Base-by-base conservation (phyloP, 108 stramenopile genomes). In the Fistulifera pelliculosa region DNA sequence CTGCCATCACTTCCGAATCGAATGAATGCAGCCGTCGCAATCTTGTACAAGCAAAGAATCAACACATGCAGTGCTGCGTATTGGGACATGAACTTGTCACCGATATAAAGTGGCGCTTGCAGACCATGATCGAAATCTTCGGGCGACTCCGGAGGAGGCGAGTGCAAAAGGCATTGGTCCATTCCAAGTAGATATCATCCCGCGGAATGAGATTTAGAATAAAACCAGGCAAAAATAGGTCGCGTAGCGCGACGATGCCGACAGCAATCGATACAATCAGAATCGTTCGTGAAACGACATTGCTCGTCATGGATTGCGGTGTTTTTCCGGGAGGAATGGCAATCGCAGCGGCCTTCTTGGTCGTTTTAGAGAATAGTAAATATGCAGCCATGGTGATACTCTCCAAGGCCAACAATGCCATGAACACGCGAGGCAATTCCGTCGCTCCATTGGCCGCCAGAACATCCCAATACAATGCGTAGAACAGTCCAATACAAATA, bases 121-220 rank as follows among this genome's bases (percentile, higher is more conserved):
- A 86, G 60, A 5, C 80, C 81, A 41, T 86, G 65, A 35, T 83
- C 84, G 14, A 76, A 71, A 0, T 69, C 64, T 66, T 92, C 90
- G 1, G 70, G 70, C 0, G 83, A 70, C 8, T 80, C 85, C 27
- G 82, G 80, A 25, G 86, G 90, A 22, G 90, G 90, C 3, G 90
- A 92, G 57, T 92, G 90, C 14, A 87, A 45, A 92, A 74, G 23
- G 84, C 86, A 35, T 83, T 83, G 2, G 81, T 86, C 90, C 86
- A 87, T 61, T 87, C 90, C 10, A 92, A 61, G 53, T 87, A 92
- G 54, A 92, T 85, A 55, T 92, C 90, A 73, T 92, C 90, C 16
- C 84, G 77, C 1, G 90, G 86, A 53, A 87, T 68, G 49, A 83
- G 83, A 1, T 70, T 62, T 1, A 92, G 21, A 53, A 85, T 80